phyloP scores from a whole-genome alignment of 2,329 filamentous ascomycete species.

The Zymoseptoria tritici region DNA sequence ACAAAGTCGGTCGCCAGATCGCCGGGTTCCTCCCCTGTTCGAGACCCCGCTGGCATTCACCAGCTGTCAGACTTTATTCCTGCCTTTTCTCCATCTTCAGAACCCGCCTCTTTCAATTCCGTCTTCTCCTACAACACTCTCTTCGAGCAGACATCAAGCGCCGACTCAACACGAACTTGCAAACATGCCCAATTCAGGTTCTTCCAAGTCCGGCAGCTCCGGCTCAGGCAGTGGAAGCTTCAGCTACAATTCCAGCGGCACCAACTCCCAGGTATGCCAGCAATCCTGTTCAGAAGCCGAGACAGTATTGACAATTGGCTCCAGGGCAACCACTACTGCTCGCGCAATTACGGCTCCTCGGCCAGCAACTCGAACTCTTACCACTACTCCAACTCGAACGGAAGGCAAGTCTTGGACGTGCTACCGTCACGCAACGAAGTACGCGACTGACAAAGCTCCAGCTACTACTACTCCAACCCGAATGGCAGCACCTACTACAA shows the following conservation, averaged over 20 bases:
- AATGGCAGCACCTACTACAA: constrained; percentile 64
- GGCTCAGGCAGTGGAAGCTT: constrained; percentile 29
- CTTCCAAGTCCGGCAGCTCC: constrained; percentile 9
- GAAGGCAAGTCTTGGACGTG: constrained; percentile 26
- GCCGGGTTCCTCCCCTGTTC: no score
- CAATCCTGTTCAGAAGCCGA: not conserved
- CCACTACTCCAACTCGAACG: constrained; percentile 60
- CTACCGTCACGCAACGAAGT: no score
- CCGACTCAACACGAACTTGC: no score
- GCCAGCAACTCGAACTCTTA: constrained; percentile 53
- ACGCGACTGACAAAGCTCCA: not conserved
- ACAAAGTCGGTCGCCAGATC: no score
- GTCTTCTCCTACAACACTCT: no score
- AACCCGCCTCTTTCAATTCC: no score
- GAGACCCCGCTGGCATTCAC: no score
- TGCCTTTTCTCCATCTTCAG: no score
- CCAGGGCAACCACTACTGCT: constrained; percentile 62
- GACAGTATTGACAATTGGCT: not conserved
- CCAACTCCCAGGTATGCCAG: constrained; percentile 52
- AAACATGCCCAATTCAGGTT: not conserved
- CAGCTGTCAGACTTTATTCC: no score
- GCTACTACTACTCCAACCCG: constrained; percentile 25
- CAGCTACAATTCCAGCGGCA: constrained; percentile 41
- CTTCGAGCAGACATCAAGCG: no score
- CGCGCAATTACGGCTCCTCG: constrained; percentile 54